phyloP scores from a whole-genome alignment of 306 rosid genomes.

The Astragalus membranaceus region DNA sequence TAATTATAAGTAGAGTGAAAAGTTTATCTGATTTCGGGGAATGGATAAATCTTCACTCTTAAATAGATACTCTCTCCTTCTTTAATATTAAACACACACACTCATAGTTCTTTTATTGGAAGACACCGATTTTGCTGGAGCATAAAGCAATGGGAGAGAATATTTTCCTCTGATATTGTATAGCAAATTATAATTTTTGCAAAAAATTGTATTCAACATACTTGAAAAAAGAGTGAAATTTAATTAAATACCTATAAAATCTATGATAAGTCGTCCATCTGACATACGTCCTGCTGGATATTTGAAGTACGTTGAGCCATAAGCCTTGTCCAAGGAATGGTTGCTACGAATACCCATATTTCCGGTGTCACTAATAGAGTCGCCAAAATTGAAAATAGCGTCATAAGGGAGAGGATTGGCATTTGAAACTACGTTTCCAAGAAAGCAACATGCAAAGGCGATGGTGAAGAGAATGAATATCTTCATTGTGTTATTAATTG shows the following conservation, averaged over 20 bases:
- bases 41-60: no score
- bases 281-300: constrained; percentile 27
- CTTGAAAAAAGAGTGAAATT: no score
- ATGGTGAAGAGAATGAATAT: not conserved
- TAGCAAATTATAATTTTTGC: no score
- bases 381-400: constrained; percentile 41
- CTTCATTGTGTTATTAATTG: not conserved
- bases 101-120: no score
- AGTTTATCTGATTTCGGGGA: no score
- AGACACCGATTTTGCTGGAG: no score
- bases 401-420: constrained; percentile 7
- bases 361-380: constrained; percentile 50
- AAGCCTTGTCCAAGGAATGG: not conserved
- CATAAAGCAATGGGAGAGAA: no score
- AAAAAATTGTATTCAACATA: no score
- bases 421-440: not conserved
- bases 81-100: no score
- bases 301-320: constrained; percentile 38
- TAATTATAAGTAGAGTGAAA: no score
- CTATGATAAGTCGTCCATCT: constrained; percentile 38
- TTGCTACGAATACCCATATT: not conserved
- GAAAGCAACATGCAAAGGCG: not conserved
- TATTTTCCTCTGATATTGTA: no score
- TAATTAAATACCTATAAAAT: constrained; percentile 34
- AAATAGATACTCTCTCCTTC: no score